These are phyloP conservation scores for Saccharomycopsis amapae DNA, from an alignment of 805 yeast genomes.

Conservation along the genomic window DNA sequence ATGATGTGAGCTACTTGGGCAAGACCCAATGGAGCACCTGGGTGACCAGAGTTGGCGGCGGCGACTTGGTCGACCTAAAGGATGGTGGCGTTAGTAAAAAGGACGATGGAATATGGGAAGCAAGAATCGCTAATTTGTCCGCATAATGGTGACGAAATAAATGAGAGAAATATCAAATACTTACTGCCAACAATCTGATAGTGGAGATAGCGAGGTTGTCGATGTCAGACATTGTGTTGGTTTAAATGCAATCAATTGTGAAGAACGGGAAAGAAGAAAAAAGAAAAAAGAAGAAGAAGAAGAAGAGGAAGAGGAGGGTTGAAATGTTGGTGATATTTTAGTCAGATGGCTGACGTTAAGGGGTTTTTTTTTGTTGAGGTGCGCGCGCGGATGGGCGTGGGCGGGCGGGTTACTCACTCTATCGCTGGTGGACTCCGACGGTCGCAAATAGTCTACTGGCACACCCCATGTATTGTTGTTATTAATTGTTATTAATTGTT, in stretches of 20 bases:
- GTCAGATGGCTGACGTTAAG: too few species aligned
- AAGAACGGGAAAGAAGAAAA: background rate
- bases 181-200: conserved; percentile 68
- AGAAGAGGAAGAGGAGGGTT: too few species aligned
- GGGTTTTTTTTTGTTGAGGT: too few species aligned
- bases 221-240: conserved; percentile 37
- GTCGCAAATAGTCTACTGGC: too few species aligned
- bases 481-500: too few species aligned
- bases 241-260: background rate
- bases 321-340: too few species aligned
- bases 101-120: too few species aligned
- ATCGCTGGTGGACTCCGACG: too few species aligned
- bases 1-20: conserved; percentile 94
- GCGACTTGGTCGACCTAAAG: conserved; percentile 65
- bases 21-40: conserved; percentile 98
- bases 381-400: too few species aligned
- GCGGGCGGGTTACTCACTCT: too few species aligned
- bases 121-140: background rate
- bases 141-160: background rate
- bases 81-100: conserved; percentile 15
- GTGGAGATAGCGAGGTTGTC: conserved; percentile 78
- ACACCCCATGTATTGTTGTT: too few species aligned
- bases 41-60: conserved; percentile 94
- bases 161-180: conserved; percentile 24
- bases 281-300: too few species aligned